Base-by-base conservation (phyloP, 1,284 basidiomycete genomes). In the Porodaedalea pini region DNA sequence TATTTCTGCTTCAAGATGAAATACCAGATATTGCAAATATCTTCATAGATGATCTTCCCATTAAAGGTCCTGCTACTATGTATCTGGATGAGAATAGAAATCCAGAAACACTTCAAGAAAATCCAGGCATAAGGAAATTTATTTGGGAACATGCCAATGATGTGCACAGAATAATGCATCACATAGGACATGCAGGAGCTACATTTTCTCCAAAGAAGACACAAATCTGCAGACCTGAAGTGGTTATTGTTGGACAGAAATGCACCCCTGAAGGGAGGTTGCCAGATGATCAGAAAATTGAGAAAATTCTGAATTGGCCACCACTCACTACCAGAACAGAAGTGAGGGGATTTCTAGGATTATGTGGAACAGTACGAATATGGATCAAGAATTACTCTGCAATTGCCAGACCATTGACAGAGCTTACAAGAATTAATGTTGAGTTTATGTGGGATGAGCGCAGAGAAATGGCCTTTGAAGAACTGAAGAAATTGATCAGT, bases 141-240 rank as follows among this genome's bases (percentile, higher is more conserved):
- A 63, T 74, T 2, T 74, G 67, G 69, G 70, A 73, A 64, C 70
- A 74, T 62, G 59, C 66, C 0, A 13, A 61, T 7, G 67, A 71
- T 61, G 63, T 73, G 0, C 61, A 71, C 43, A 40, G 63, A 21
- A 63, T 71, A 15, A 63, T 71, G 57, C 68, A 69, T 36, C 51
- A 54, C 3, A 45, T 71, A 1, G 51, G 58, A n/a, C 41, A 55
- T 31, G 51, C 61, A 4, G 66, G 65, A 41, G 40, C 65, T 44
- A 68, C 64, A 4, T 60, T 70, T 21, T 64, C 67, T 0, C 56
- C 62, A 0, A 40, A 13, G 0, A 68, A 69, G 32, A 44, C 62
- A 0, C 60, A 61, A 21, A 41, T 68, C 3, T 59, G 54, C 10
- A n/a, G 36, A 10, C 55, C 54, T 0, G 59, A 64, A 31, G 65